These are phyloP conservation scores for Trametes maxima DNA, from an alignment of 768 basidiomycete genomes.

Conservation along the genomic window DNA sequence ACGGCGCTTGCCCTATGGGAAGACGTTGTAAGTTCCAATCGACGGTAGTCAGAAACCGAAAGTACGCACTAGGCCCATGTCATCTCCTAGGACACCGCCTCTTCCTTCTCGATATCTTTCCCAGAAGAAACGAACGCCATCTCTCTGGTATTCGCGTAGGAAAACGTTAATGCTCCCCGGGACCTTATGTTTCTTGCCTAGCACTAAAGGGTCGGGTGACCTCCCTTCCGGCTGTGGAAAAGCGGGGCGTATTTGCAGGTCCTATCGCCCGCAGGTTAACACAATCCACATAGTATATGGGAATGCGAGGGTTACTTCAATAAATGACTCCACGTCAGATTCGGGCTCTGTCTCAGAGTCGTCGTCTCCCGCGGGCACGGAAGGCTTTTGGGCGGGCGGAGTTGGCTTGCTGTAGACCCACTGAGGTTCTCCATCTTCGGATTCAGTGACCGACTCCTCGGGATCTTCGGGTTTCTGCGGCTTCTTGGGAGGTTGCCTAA, in stretches of 20 bases:
- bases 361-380: not conserved
- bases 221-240: conserved; percentile 53
- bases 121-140: conserved; percentile 84
- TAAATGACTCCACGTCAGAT: conserved; percentile 28
- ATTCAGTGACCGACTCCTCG: not conserved
- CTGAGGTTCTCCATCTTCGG: not conserved
- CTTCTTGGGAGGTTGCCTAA: not conserved
- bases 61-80: conserved; percentile 79
- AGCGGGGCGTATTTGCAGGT: conserved; percentile 51
- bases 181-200: conserved; percentile 55
- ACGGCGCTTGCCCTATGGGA: not conserved
- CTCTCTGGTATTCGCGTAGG: conserved; percentile 88
- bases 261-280: conserved; percentile 32
- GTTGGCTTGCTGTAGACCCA: not conserved
- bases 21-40: not conserved
- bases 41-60: not conserved
- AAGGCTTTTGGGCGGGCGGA: not conserved
- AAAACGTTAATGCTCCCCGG: conserved; percentile 79
- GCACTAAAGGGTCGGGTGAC: conserved; percentile 47
- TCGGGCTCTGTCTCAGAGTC: conserved; percentile 47
- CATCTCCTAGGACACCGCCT: conserved; percentile 91
- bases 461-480: not conserved
- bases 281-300: too few species aligned
- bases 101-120: conserved; percentile 62
- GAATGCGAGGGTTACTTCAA: not conserved